These are phyloP conservation scores for Aspergillus quadricinctus DNA, from an alignment of 2,329 filamentous ascomycete species.

Conservation along the genomic window DNA sequence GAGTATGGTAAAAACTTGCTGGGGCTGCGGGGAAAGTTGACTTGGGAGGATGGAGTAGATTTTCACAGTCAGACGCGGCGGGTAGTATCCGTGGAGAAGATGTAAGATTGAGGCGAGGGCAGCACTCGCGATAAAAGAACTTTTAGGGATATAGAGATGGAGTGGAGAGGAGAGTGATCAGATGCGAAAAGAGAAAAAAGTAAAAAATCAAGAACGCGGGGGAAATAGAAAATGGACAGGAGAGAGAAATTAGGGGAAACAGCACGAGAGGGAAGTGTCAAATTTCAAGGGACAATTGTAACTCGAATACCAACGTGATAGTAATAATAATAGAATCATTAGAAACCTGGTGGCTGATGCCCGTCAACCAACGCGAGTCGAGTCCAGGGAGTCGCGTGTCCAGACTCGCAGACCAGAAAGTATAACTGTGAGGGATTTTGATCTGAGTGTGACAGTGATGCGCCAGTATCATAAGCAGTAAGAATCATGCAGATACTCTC, in stretches of 20 bases:
- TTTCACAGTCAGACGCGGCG: not conserved
- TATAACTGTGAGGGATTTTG: not conserved
- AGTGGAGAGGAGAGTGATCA: not conserved
- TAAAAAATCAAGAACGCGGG: slow-evolving; percentile 2
- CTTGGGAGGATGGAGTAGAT: not conserved
- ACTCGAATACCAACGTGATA: not conserved
- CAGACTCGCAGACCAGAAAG: not conserved
- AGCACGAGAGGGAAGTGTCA: not conserved
- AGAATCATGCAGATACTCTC: not conserved
- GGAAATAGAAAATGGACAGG: slow-evolving; percentile 2
- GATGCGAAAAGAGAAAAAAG: not conserved
- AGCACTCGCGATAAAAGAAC: not conserved
- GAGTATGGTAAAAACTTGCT: slow-evolving; percentile 1
- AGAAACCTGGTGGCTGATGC: not conserved
- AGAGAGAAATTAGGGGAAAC: not conserved
- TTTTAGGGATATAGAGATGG: not conserved
- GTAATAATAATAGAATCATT: not conserved
- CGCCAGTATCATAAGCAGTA: not conserved
- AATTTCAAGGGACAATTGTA: not conserved
- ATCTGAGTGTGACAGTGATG: not conserved
- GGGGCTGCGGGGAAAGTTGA: slow-evolving; percentile 9
- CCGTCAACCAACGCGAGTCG: not conserved
- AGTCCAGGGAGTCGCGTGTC: not conserved
- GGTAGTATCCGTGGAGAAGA: not conserved
- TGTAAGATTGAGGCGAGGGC: not conserved